phyloP scores from a whole-genome alignment of 805 yeast genomes.

The Candida tallmaniae region DNA sequence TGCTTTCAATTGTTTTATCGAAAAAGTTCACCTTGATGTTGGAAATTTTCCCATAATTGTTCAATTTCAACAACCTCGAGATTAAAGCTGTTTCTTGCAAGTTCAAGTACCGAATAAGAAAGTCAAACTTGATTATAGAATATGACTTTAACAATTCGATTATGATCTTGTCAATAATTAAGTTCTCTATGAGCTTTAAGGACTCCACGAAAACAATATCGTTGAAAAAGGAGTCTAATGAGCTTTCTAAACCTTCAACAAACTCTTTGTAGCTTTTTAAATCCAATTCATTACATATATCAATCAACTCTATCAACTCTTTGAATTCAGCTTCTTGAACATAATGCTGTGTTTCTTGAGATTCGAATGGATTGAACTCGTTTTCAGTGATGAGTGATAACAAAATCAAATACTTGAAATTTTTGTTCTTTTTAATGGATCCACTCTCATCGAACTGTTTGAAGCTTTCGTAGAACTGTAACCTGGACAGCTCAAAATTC shows the following conservation, averaged over 20 bases:
- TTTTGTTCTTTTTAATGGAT: constrained; percentile 43
- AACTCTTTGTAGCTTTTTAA: constrained; percentile 14
- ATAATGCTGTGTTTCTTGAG: constrained; percentile 64
- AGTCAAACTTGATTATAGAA: constrained; percentile 24
- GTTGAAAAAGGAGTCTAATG: constrained; percentile 20
- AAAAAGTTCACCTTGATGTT: constrained; percentile 27
- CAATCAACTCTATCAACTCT: constrained; percentile 23
- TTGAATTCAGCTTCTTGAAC: constrained; percentile 24
- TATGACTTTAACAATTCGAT: constrained; percentile 28
- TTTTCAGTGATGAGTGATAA: constrained; percentile 60
- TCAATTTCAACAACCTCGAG: constrained; percentile 21
- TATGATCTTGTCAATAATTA: constrained; percentile 29
- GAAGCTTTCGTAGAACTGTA: constrained; percentile 54
- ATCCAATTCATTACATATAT: constrained; percentile 27
- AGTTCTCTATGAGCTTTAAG: constrained; percentile 19
- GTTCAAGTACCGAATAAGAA: constrained; percentile 17
- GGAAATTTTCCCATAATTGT: constrained; percentile 25
- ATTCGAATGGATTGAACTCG: constrained; percentile 66
- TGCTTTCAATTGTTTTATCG: constrained; percentile 11
- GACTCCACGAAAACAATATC: constrained; percentile 31
- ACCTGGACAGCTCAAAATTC: constrained; percentile 55
- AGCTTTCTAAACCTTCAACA: constrained; percentile 8
- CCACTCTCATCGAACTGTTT: constrained; percentile 44
- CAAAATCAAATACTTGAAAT: constrained; percentile 58
- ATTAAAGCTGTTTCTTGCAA: constrained; percentile 22